A percentile compares a stretch with the other conserved stretches of the same genome.
phyloP scores from a whole-genome alignment of 805 yeast genomes.

The Saccharomycopsis fibuligera region DNA sequence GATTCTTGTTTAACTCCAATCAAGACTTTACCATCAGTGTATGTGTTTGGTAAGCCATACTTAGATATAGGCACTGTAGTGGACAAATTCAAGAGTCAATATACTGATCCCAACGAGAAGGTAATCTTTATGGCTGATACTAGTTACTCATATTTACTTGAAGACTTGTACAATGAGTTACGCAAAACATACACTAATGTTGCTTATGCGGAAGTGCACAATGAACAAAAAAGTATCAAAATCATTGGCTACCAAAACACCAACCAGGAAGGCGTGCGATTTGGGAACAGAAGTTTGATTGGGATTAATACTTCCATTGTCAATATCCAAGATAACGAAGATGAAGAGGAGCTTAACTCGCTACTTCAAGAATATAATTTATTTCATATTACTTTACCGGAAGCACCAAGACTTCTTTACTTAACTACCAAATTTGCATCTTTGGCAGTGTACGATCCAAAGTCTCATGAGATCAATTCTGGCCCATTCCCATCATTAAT shows the following conservation, averaged over 20 bases:
- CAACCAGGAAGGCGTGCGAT: conserved; percentile 17
- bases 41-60: conserved; percentile 68
- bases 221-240: conserved; percentile 29
- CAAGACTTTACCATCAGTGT: conserved; percentile 64
- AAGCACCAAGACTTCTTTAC: conserved; percentile 70
- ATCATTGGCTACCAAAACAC: conserved; percentile 35
- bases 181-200: conserved; percentile 29
- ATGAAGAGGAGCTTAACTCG: conserved; percentile 26
- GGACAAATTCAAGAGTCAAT: conserved; percentile 36
- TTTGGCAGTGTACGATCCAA: conserved; percentile 46
- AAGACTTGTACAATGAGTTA: conserved; percentile 32
- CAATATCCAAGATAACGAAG: conserved; percentile 11
- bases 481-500: conserved; percentile 77
- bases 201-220: conserved; percentile 26
- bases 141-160: conserved; percentile 47
- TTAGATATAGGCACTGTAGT: conserved; percentile 39
- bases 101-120: conserved; percentile 34
- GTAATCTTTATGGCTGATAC: conserved; percentile 72
- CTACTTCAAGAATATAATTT: conserved; percentile 44
- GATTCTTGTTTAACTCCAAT: conserved; percentile 87
- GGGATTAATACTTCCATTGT: background rate
- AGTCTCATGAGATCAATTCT: conserved; percentile 27
- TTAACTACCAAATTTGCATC: conserved; percentile 64
- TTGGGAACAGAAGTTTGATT: conserved; percentile 29
- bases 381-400: conserved; percentile 68